A percentile compares a stretch with the other conserved stretches of the same genome.
Conservation (phyloP, 371 early-diverging fungal genomes). For the Dentiscutata heterogama region DNA sequence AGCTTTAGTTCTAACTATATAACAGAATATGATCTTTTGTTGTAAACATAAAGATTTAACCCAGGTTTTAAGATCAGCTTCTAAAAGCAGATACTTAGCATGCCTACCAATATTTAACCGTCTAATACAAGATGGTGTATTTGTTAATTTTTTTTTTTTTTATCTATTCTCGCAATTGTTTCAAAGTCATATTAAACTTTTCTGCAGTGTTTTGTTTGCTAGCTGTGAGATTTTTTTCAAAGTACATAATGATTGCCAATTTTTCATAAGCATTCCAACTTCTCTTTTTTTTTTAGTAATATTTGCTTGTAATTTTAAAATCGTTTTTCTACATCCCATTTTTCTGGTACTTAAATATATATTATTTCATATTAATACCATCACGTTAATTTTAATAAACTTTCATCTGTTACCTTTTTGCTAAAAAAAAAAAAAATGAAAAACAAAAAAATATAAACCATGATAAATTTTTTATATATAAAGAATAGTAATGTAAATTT, state of each 20-base stretch:
- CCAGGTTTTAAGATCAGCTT: neutral
- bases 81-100: neutral
- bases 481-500: too few species aligned
- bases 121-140: neutral
- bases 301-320: neutral
- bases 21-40: neutral
- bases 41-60: neutral
- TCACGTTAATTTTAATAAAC: too few species aligned
- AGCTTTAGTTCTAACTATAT: neutral
- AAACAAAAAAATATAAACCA: too few species aligned
- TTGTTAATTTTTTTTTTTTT: neutral
- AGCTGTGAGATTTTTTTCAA: neutral
- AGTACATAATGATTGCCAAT: neutral
- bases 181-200: constrained; percentile 16
- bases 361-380: too few species aligned
- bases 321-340: too few species aligned
- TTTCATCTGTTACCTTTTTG: too few species aligned
- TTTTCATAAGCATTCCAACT: constrained; percentile 8
- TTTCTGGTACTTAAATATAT: too few species aligned
- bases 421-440: too few species aligned
- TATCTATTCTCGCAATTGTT: constrained; percentile 12
- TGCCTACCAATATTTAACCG: neutral
- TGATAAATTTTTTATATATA: too few species aligned
- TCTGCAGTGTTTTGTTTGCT: neutral
- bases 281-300: constrained; percentile 10